Evolutionary conservation across 2,329 filamentous ascomycete genomes (phyloP).

Genomic region (Nemania sp.): DNA sequence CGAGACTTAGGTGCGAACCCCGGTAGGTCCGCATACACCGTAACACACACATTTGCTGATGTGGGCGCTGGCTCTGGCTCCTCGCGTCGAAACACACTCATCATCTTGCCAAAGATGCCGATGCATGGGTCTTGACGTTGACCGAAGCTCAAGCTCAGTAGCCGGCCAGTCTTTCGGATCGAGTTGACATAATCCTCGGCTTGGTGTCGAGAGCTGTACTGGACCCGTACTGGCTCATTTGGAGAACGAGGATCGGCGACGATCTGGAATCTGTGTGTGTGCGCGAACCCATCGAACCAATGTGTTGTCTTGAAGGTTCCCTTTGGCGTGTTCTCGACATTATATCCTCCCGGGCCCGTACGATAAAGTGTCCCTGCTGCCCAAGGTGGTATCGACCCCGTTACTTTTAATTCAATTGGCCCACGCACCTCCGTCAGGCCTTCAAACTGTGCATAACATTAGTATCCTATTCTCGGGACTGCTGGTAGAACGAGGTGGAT

Average conservation of each 20-base stretch:
- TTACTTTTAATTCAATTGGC: slow-evolving; percentile 66
- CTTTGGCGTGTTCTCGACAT: slow-evolving; percentile 60
- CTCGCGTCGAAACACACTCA: slow-evolving; percentile 57
- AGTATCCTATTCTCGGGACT: slow-evolving; percentile 5
- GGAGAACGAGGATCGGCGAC: slow-evolving; percentile 42
- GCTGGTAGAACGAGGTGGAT: slow-evolving; percentile 27
- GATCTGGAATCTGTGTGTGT: slow-evolving; percentile 75
- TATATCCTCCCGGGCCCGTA: slow-evolving; percentile 71
- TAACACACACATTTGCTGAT: slow-evolving; percentile 67
- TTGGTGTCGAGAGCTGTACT: slow-evolving; percentile 73
- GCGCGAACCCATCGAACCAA: slow-evolving; percentile 81
- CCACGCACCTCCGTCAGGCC: slow-evolving; percentile 67
- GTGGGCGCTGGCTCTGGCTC: slow-evolving; percentile 34
- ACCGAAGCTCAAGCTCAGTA: slow-evolving; percentile 66
- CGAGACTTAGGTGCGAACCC: slow-evolving; percentile 47
- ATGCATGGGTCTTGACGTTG: slow-evolving; percentile 76
- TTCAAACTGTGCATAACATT: slow-evolving; percentile 60
- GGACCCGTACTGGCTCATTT: slow-evolving; percentile 50
- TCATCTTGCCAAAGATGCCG: slow-evolving; percentile 72
- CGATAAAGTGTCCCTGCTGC: slow-evolving; percentile 74
- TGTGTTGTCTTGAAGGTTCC: slow-evolving; percentile 68
- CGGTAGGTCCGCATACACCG: slow-evolving; percentile 67
- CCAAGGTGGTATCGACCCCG: slow-evolving; percentile 71
- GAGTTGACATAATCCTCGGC: slow-evolving; percentile 65
- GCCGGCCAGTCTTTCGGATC: slow-evolving; percentile 63